Evolutionary conservation across 495 filamentous ascomycete genomes (phyloP), one percentile per base, ranked within the genome.

Genomic region (Diplogelasinospora grovesii): DNA sequence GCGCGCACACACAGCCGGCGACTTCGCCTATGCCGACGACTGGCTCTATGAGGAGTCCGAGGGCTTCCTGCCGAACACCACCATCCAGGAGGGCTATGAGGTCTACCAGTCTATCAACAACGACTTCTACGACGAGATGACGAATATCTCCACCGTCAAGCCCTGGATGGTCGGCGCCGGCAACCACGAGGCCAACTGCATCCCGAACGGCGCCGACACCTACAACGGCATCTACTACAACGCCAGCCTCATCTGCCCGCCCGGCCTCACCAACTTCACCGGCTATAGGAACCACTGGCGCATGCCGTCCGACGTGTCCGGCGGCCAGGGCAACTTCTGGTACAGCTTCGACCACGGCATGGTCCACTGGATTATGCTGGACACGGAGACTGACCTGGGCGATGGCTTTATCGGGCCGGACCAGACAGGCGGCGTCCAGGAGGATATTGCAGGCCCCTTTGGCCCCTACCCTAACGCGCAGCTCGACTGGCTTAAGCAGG

Each of bases 331-430:
- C 50, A 9, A 62, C 61, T 80, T 80, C 60, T 80, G 76, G 76
- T 80, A 77, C 56, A 77, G 73, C 0, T 80, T 80, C 54, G 75
- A 80, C 33, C 76, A 78, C 59, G 76, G 76, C 46, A 72, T 77
- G 67, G 65, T 64, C 4, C 76, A 80, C 57, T 52, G 73, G 34
- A 57, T 66, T 23, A 73, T 74, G 71, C 65, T 78, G 52, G 59
- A 79, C 61, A 77, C 70, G 1, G 73, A 78, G 32, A 78, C 75
- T 13, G 74, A 74, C 49, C 65, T 71, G 28, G 35, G 57, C 19
- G 31, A 62, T 33, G 64, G 61, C 34, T 49, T 59, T 15, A 38
- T 60, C 32, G 72, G 68, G 15, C 68, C 69, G 8, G 70, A 72
- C 46, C 56, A 51, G 3, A 54, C 52, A 0, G 67, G 59, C 1